These are phyloP conservation scores for Ganoderma lucidum DNA, from an alignment of 1,284 basidiomycete genomes.

Conservation along the genomic window DNA sequence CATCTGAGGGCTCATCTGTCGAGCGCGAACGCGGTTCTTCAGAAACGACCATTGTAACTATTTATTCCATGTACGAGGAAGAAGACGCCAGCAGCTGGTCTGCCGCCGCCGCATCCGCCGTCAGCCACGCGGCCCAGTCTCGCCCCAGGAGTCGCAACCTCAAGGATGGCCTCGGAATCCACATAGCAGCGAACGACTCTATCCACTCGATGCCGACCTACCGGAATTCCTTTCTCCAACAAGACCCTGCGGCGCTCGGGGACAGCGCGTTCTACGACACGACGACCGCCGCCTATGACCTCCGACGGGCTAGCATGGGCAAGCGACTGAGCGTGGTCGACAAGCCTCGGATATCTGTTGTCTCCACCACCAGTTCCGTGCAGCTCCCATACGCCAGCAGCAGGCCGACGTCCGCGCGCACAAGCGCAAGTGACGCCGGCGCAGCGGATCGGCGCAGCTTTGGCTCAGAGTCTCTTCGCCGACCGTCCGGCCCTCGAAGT, in stretches of 20 bases:
- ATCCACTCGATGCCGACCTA: constrained; percentile 29
- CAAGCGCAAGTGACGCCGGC: constrained; percentile 28
- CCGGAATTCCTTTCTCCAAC: constrained; percentile 36
- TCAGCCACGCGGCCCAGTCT: constrained; percentile 36
- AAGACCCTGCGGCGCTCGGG: constrained; percentile 34
- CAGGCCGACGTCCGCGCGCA: constrained; percentile 36
- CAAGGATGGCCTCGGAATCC: constrained; percentile 35
- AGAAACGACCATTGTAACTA: constrained; percentile 73
- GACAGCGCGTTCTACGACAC: constrained; percentile 45
- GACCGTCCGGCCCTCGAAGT: constrained; percentile 28
- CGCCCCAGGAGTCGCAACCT: constrained; percentile 29
- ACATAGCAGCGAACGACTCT: constrained; percentile 28
- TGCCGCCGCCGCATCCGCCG: constrained; percentile 42
- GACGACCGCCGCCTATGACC: constrained; percentile 32
- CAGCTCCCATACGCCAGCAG: constrained; percentile 42
- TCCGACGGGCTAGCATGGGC: constrained; percentile 36
- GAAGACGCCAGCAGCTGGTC: constrained; percentile 52
- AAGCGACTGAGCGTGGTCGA: constrained; percentile 35
- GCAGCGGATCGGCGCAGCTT: constrained; percentile 30
- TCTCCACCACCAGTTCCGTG: constrained; percentile 39
- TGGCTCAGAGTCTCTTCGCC: constrained; percentile 26
- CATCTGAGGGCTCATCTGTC: constrained; percentile 31
- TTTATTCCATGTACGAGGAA: constrained; percentile 78
- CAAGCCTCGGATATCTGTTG: constrained; percentile 37
- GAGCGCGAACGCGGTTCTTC: constrained; percentile 51